Conservation (phyloP, 495 filamentous ascomycete genomes). For the Xylaria flabelliformis region DNA sequence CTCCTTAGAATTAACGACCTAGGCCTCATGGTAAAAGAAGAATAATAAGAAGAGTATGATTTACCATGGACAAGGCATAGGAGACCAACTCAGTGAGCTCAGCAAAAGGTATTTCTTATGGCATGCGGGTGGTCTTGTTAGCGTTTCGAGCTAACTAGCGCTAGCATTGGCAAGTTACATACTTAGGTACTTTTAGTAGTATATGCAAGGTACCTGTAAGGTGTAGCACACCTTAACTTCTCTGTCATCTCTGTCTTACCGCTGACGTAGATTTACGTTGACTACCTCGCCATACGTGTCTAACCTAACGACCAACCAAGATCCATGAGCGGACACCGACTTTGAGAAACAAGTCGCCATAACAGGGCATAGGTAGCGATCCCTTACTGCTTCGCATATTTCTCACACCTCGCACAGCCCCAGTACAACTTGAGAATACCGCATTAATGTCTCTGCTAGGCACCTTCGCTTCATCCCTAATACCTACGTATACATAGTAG, state of each 20-base stretch:
- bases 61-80: background rate
- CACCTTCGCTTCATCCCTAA: background rate
- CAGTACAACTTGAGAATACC: background rate
- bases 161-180: no score
- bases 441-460: background rate
- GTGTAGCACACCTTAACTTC: background rate
- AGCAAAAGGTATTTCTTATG: background rate
- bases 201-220: slow-evolving; percentile 11
- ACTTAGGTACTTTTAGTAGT: no score
- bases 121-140: background rate
- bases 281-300: slow-evolving; percentile 4
- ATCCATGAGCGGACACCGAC: background rate
- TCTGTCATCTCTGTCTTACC: slow-evolving; percentile 7
- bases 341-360: background rate
- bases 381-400: background rate
- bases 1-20: background rate
- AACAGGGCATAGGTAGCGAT: background rate
- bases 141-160: background rate
- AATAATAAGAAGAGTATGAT: background rate
- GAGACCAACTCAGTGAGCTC: background rate
- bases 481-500: no score
- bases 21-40: background rate
- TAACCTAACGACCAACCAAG: background rate
- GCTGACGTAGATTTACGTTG: background rate
- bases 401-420: background rate